Percentiles rank a stretch among this genome's conserved stretches.
Evolutionary conservation across 1,284 basidiomycete genomes (phyloP).

Genomic region (Inonotus obliquus): DNA sequence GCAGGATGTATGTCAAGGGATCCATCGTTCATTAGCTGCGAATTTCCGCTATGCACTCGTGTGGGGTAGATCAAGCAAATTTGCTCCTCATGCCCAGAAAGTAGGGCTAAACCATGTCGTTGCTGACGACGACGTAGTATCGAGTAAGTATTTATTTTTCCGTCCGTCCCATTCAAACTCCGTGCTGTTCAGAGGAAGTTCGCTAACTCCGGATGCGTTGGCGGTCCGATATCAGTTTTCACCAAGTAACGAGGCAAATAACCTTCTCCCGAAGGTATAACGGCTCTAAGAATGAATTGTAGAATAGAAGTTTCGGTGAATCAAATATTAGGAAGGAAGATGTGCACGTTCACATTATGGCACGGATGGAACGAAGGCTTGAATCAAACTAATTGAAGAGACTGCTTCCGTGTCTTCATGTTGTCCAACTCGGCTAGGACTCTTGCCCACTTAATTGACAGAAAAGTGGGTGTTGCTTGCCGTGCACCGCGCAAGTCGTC

Average conservation of each 20-base stretch:
- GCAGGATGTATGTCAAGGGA: constrained; percentile 84
- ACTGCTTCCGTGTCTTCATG: neutral
- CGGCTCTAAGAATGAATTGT: neutral
- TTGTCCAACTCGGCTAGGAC: neutral
- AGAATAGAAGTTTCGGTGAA: neutral
- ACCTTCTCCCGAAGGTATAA: neutral
- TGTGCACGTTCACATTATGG: too few species aligned
- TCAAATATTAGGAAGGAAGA: neutral
- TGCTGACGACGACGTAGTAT: constrained; percentile 92
- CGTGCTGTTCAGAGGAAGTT: neutral
- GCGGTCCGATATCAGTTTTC: neutral
- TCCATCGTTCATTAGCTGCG: constrained; percentile 83
- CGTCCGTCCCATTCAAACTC: neutral
- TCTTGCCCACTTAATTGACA: neutral
- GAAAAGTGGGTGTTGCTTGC: too few species aligned
- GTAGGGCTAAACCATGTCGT: constrained; percentile 86
- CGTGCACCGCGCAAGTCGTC: too few species aligned
- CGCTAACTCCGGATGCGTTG: neutral
- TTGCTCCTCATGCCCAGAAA: constrained; percentile 90
- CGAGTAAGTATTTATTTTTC: constrained; percentile 55
- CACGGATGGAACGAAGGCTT: neutral
- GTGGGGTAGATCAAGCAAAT: constrained; percentile 91
- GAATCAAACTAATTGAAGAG: neutral
- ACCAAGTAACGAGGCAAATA: constrained; percentile 2
- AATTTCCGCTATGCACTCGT: constrained; percentile 93